Evolutionary conservation across 805 yeast species (phyloP), one percentile per base, ranked within the genome.

Genomic region (Candida boleticola): DNA sequence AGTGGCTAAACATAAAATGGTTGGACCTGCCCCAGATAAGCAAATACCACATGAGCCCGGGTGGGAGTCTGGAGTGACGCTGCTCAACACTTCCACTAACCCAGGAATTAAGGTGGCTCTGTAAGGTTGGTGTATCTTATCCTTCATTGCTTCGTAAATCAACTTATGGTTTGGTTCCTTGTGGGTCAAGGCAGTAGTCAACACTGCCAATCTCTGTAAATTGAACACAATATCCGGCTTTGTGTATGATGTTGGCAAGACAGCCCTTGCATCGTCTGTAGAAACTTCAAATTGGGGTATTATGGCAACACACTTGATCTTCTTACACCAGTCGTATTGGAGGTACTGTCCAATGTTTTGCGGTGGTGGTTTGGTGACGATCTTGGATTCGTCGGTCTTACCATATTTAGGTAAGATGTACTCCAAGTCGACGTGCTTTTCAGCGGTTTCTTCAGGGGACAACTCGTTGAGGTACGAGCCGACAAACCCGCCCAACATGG

Each of bases 401-500:
- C 81, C 77, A 29, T 86, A 83, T 51, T 79, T 83, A 21, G 95
- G 95, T 48, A 93, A 73, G 3, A 93, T 89, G 52, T 84, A 86
- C 41, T 86, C 81, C 43, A 93, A 71, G 31, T 97, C 97, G 42
- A 89, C 85, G 60, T 84, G 89, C 49, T 86, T 85, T 40, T 86
- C 77, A 45, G 74, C 82, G 50, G 76, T 73, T 51, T 90, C 97
- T 31, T 79, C 76, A 3, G 82, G 80, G 26, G 81, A 71, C 45
- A 93, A 68, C 48, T 87, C 95, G 55, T 95, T 79, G 57, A 93
- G 75, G 64, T 85, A 93, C 3, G 97, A 89, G 34, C 99, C 99
- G 32, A 90, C 96, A 63, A 93, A 93, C 1, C 99, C 97, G 46
- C 99, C 99, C 83, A 90, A 85, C 96, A 93, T 89, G 29, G 99